Evolutionary conservation across 2,329 filamentous ascomycete genomes (phyloP).

Genomic region (Colletotrichum euphorbiae): DNA sequence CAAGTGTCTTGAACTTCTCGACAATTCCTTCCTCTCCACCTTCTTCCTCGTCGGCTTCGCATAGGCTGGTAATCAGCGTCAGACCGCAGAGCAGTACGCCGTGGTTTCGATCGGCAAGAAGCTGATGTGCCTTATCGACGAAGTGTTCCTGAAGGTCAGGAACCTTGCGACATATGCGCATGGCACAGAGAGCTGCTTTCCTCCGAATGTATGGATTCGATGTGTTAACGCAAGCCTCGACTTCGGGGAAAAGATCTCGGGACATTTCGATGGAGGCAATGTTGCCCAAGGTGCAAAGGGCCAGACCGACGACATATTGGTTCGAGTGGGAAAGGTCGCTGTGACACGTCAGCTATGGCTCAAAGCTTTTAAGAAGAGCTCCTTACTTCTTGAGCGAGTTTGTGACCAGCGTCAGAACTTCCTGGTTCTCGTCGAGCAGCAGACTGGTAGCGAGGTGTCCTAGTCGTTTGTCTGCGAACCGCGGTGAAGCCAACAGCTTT

Average conservation of each 20-base stretch:
- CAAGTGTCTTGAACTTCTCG: slow-evolving; percentile 89
- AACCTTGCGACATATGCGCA: slow-evolving; percentile 98
- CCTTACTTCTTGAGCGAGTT: slow-evolving; percentile 95
- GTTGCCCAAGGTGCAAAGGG: slow-evolving; percentile 95
- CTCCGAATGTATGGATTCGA: slow-evolving; percentile 98
- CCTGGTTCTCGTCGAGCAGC: slow-evolving; percentile 96
- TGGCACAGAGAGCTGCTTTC: slow-evolving; percentile 97
- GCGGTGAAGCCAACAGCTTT: slow-evolving; percentile 94
- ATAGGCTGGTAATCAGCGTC: slow-evolving; percentile 90
- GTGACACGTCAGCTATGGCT: slow-evolving; percentile 48
- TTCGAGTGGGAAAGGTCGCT: slow-evolving; percentile 98
- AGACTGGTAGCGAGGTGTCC: slow-evolving; percentile 97
- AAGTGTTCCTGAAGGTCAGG: slow-evolving; percentile 98
- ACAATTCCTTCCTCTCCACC: slow-evolving; percentile 90
- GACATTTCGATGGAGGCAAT: slow-evolving; percentile 99
- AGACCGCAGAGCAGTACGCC: slow-evolving; percentile 93
- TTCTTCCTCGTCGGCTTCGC: slow-evolving; percentile 93
- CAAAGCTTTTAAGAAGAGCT: too few relatives aligned
- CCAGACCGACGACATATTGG: slow-evolving; percentile 97
- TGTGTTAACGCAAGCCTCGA: slow-evolving; percentile 90
- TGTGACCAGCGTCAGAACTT: slow-evolving; percentile 95
- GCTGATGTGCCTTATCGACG: slow-evolving; percentile 88
- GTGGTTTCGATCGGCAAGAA: slow-evolving; percentile 94
- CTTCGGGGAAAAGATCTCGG: slow-evolving; percentile 93
- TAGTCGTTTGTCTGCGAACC: slow-evolving; percentile 96